phyloP scores from a whole-genome alignment of 164 flowering plant species.

The Buxus sempervirens region DNA sequence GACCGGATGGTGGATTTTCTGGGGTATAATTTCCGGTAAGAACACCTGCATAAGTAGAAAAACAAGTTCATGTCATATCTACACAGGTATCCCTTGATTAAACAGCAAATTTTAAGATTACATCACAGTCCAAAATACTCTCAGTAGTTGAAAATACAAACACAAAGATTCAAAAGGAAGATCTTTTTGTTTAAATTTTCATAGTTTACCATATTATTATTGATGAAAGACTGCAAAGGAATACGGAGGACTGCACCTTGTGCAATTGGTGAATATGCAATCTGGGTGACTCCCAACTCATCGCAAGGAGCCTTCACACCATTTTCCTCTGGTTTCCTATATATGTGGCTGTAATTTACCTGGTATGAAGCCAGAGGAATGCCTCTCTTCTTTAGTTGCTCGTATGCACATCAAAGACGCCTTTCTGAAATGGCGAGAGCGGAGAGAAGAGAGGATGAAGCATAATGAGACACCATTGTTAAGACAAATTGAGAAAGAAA shows the following conservation, averaged over 20 bases:
- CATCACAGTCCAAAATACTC: no score
- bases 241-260: conserved; percentile 86
- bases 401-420: conserved; percentile 79
- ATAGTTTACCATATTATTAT: no score
- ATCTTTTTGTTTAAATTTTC: no score
- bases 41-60: conserved; percentile 47
- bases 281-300: conserved; percentile 90
- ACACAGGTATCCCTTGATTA: no score
- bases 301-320: conserved; percentile 96
- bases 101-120: no score
- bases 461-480: conserved; percentile 35
- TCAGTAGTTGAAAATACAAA: neutral
- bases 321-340: conserved; percentile 83
- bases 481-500: conserved; percentile 44
- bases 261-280: conserved; percentile 95
- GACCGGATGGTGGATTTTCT: conserved; percentile 77
- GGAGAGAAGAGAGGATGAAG: conserved; percentile 31
- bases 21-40: conserved; percentile 89
- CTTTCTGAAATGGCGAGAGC: conserved; percentile 55
- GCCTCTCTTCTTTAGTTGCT: conserved; percentile 76
- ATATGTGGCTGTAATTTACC: conserved; percentile 95
- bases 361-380: conserved; percentile 94
- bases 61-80: neutral
- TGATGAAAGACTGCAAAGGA: no score
- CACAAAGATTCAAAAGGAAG: neutral